phyloP scores from a whole-genome alignment of 768 basidiomycete species.

The Serendipita sp. region DNA sequence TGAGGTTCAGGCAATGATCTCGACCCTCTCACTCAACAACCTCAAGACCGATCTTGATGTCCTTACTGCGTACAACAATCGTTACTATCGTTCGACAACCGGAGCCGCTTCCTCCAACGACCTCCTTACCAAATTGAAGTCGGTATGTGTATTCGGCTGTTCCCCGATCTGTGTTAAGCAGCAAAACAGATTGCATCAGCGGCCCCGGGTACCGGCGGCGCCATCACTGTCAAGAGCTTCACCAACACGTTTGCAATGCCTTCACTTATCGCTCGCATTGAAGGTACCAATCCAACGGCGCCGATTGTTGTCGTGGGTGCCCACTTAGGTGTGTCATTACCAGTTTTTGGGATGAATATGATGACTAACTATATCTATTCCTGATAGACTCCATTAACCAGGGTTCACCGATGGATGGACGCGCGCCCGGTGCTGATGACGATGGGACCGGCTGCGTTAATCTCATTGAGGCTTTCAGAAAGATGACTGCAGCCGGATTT shows the following conservation, averaged over 20 bases:
- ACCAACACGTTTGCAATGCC: constrained; percentile 13
- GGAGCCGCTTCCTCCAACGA: not conserved
- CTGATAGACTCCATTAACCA: not conserved
- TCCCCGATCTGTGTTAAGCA: not conserved
- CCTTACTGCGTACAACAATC: constrained; percentile 8
- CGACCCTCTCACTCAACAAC: constrained; percentile 4
- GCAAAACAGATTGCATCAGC: not conserved
- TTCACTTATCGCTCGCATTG: constrained; percentile 17
- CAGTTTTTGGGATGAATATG: not conserved
- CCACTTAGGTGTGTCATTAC: constrained; percentile 8
- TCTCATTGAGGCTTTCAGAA: constrained; percentile 64
- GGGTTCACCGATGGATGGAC: constrained; percentile 6
- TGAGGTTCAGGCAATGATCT: constrained; percentile 2
- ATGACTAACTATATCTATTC: not conserved
- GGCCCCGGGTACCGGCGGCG: not conserved
- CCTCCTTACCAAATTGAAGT: not conserved
- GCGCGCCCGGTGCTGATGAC: constrained; percentile 63
- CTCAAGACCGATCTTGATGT: constrained; percentile 4
- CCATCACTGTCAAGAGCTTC: constrained; percentile 15
- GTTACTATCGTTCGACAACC: constrained; percentile 7
- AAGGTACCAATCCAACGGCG: constrained; percentile 9
- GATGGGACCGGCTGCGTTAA: constrained; percentile 53
- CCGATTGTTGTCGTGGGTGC: constrained; percentile 11
- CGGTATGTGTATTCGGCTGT: not conserved
- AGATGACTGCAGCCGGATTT: constrained; percentile 51